Conservation (phyloP, 2,329 filamentous ascomycete species). For the Esteya vermicola region DNA sequence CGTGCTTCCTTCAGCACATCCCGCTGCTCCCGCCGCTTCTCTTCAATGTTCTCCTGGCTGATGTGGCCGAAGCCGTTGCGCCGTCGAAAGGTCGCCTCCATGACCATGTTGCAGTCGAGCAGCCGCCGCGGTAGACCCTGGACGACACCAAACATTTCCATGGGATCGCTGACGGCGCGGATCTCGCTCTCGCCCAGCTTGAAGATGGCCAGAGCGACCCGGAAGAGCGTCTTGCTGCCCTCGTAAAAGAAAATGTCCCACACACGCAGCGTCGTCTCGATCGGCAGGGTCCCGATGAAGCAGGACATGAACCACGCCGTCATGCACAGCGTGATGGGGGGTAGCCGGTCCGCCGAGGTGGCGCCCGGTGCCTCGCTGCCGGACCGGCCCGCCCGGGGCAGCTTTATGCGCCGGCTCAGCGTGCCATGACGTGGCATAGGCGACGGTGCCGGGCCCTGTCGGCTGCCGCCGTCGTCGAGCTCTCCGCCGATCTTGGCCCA, state of each 20-base stretch:
- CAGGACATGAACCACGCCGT: conserved; percentile 98
- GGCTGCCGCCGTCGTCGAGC: conserved; percentile 16
- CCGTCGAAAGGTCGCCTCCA: conserved; percentile 72
- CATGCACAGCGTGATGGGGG: conserved; percentile 82
- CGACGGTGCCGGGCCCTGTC: conserved; percentile 1
- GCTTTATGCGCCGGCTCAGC: conserved; percentile 22
- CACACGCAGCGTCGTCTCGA: conserved; percentile 80
- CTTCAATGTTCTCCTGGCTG: conserved; percentile 69
- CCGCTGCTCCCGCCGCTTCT: conserved; percentile 55
- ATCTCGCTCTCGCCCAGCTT: conserved; percentile 76
- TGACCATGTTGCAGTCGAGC: conserved; percentile 65
- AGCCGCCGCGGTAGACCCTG: conserved; percentile 72
- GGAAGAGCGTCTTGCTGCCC: conserved; percentile 84
- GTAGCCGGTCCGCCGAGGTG: conserved; percentile 38
- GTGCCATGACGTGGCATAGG: conserved; percentile 11
- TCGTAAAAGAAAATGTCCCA: conserved; percentile 97
- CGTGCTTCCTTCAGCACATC: conserved; percentile 31
- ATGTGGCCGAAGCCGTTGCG: conserved; percentile 70
- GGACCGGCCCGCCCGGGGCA: conserved; percentile 26
- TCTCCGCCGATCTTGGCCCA: conserved; percentile 74
- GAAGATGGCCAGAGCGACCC: conserved; percentile 81
- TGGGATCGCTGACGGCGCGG: conserved; percentile 64
- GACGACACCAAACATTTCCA: conserved; percentile 92
- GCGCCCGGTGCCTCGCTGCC: not conserved
- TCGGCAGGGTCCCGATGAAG: conserved; percentile 83